These are phyloP conservation scores for Cajanus cajan DNA, from an alignment of 306 rosid genomes.

Conservation along the genomic window DNA sequence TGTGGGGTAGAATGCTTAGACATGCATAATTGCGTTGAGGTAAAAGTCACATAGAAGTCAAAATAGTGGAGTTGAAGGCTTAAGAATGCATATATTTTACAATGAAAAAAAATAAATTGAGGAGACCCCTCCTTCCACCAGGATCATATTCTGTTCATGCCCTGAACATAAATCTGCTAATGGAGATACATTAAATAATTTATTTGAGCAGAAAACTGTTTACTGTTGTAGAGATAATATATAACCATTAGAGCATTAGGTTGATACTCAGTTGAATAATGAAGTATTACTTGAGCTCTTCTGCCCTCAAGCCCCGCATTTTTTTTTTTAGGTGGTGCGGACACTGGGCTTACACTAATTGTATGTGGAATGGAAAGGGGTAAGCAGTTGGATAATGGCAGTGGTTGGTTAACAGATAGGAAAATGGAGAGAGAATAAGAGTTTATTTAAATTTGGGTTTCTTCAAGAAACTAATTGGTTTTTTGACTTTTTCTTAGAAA, in stretches of 20 bases:
- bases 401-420: not conserved
- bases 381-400: not conserved
- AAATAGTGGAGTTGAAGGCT: not conserved
- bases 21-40: not conserved
- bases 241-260: not conserved
- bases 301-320: slow-evolving; percentile 1
- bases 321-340: not conserved
- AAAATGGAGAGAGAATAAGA: not conserved
- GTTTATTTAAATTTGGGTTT: not conserved
- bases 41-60: not conserved
- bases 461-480: not conserved
- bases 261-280: slow-evolving; percentile 14
- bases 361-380: not conserved
- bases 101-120: not conserved
- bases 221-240: not conserved
- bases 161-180: not conserved
- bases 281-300: not conserved
- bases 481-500: not conserved
- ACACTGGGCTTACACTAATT: not conserved
- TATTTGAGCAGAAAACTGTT: not conserved
- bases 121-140: not conserved
- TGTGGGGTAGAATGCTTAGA: not conserved
- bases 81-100: not conserved
- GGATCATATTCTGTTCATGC: not conserved
- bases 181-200: not conserved